phyloP scores from a whole-genome alignment of 257 asterid species.

The Plantago elongata region DNA sequence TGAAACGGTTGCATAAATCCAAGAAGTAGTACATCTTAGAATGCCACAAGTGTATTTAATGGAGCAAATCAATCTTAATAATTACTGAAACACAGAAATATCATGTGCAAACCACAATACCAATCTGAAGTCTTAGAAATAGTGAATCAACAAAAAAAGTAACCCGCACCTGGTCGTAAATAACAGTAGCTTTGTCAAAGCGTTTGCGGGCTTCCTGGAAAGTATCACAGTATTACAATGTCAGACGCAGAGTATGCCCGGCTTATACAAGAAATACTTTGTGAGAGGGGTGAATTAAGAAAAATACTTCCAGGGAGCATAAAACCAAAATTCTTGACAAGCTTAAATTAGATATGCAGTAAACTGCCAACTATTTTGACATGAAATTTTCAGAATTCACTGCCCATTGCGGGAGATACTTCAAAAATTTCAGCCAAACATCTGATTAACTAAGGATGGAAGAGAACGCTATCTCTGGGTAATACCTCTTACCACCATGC shows the following conservation, averaged over 20 bases:
- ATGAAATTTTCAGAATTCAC: not conserved
- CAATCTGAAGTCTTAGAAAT: slow-evolving; percentile 1
- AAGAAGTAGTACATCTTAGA: too few species aligned
- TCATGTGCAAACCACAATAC: slow-evolving; percentile 4
- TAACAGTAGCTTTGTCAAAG: slow-evolving; percentile 83
- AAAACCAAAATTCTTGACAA: not conserved
- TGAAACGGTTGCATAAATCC: not conserved
- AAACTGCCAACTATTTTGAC: not conserved
- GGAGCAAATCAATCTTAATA: too few species aligned
- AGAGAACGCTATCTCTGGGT: not conserved
- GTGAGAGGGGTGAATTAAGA: not conserved
- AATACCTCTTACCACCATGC: too few species aligned
- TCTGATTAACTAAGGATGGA: not conserved
- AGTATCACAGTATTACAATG: slow-evolving; percentile 21
- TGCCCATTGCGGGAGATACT: not conserved
- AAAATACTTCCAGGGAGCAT: not conserved
- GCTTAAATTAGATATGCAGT: slow-evolving; percentile 14
- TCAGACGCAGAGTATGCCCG: slow-evolving; percentile 19
- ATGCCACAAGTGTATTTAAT: too few species aligned
- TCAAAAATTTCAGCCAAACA: not conserved
- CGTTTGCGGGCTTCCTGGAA: slow-evolving; percentile 97
- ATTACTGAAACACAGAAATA: not conserved
- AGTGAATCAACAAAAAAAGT: slow-evolving; percentile 4
- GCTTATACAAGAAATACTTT: slow-evolving; percentile 6
- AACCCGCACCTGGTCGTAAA: slow-evolving; percentile 82